These are phyloP conservation scores for Ceratopteris richardii DNA, from an alignment of 75 land plant genomes.

Conservation along the genomic window DNA sequence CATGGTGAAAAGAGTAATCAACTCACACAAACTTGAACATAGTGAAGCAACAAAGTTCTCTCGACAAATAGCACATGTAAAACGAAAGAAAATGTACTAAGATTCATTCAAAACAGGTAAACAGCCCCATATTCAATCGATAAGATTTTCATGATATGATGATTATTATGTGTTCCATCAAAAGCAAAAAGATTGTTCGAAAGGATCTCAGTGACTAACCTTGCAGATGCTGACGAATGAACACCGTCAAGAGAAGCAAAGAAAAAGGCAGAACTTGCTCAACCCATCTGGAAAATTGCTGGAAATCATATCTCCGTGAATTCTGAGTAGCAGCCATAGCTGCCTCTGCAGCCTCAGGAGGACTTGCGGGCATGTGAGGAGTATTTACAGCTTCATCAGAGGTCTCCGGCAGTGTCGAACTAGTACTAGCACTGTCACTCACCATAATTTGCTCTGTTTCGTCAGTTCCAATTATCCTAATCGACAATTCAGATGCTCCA, in stretches of 20 bases:
- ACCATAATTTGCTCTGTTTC: slow-evolving; percentile 42
- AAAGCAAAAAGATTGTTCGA: too few relatives aligned
- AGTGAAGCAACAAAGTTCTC: too few relatives aligned
- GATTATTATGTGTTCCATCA: too few relatives aligned
- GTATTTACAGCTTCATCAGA: too few relatives aligned
- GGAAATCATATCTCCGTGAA: slow-evolving; percentile 80
- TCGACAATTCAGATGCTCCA: slow-evolving; percentile 55
- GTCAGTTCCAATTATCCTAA: slow-evolving; percentile 62
- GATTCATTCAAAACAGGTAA: too few relatives aligned
- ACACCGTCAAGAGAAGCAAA: slow-evolving; percentile 69
- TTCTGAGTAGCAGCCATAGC: neutral
- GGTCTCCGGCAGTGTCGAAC: slow-evolving; percentile 4
- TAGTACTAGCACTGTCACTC: slow-evolving; percentile 3
- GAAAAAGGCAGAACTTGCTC: slow-evolving; percentile 87
- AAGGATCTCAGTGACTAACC: too few relatives aligned
- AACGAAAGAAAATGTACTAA: too few relatives aligned
- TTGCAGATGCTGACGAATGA: slow-evolving; percentile 83
- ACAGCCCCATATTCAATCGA: too few relatives aligned
- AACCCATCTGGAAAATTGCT: slow-evolving; percentile 76
- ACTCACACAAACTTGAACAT: too few relatives aligned
- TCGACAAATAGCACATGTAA: too few relatives aligned
- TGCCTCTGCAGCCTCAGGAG: neutral
- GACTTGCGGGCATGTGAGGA: neutral
- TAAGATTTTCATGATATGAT: too few relatives aligned
- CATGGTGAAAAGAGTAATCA: too few relatives aligned